Evolutionary conservation across 768 basidiomycete genomes (phyloP), one percentile per base, ranked within the genome.

Genomic region (Russula ochroleuca): DNA sequence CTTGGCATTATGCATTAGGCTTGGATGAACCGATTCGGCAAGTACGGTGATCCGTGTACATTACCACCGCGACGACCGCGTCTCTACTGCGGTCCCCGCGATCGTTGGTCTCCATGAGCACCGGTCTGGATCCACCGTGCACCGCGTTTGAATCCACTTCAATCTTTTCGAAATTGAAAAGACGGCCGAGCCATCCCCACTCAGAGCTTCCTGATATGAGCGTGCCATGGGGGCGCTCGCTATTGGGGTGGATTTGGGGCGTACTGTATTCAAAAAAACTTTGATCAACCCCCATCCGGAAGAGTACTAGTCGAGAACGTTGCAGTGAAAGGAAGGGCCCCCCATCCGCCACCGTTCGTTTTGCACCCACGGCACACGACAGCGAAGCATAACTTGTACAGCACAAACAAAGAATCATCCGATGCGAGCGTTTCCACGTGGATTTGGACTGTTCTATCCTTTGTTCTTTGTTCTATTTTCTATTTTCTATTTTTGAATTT

Each of bases 91-190:
- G 23, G 40, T n/a, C n/a, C 19, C 17, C 41, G 23, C 17, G 54
- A 49, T 38, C 19, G 19, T 19, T 38, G 13, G 52, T 54, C 35
- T 53, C 52, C 52, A 54, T 54, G 52, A 54, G 21, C 43, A 58
- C 45, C 13, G 6, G 19, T 21, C 35, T 9, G 15, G 2, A 19
- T 10, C 21, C 25, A 28, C 23, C 48, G 7, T 15, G 23, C 25
- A 28, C 23, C 48, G 7, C 13, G 23, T 49, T 47, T 14, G 45
- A 47, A 23, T 19, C 1, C 47, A 7, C 21, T 7, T 2, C 14
- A 2, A 28, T 28, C 28, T 28, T 28, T 28, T 28, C 28, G 14
- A 6, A 14, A 28, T 25, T 4, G 23, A 49, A 28, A 28, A 49
- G 23, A 28, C 23, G 48, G 48, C 14, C 48, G 23, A 15, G 11